Base-by-base conservation (phyloP, 2,329 filamentous ascomycete genomes). In the Verticillium zaregamsianum region DNA sequence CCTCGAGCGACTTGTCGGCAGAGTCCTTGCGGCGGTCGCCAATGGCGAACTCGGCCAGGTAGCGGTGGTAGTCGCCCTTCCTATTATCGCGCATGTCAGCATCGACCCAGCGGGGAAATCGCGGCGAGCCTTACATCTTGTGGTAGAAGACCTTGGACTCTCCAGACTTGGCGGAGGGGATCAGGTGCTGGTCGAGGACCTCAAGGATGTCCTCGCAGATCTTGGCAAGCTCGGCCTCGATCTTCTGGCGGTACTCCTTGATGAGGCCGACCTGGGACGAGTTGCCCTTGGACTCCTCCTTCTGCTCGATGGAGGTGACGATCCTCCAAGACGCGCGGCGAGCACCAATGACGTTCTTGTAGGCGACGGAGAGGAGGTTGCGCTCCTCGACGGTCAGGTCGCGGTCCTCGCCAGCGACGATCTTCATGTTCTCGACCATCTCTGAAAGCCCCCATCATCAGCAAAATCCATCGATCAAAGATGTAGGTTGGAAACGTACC, bases 401-500 rank as follows among this genome's bases (percentile, higher is more conserved):
- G 73, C 85, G 88, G 76, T 91, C 87, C 77, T 94, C 92, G 70
- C 91, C 93, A 73, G 94, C 94, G 74, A 97, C 94, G 71, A 91
- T 89, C 89, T 97, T 98, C 94, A 98, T 98, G 88, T 97, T 97
- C 86, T 97, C 93, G 71, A 98, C 94, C 94, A 98, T 97, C 83
- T 97, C 94, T 97, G 80, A 63, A 68, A 57, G 56, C 14, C 61
- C 62, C 61, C 55, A 58, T 60, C 52, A 61, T 55, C 40, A 61
- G 61, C 33, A 31, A 55, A 49, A 35, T 61, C 55, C 39, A 64
- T 62, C 62, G 23, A 15, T 40, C 37, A 8, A 17, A 23, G 20
- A 31, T 2, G 17, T 14, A 15, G 52, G 23, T 25, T 37, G n/a
- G 35, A 56, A 28, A 80, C 86, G 75, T 84, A 98, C 95, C 95